phyloP scores from a whole-genome alignment of 169 alveolate species.

The Plasmodium knowlesi region DNA sequence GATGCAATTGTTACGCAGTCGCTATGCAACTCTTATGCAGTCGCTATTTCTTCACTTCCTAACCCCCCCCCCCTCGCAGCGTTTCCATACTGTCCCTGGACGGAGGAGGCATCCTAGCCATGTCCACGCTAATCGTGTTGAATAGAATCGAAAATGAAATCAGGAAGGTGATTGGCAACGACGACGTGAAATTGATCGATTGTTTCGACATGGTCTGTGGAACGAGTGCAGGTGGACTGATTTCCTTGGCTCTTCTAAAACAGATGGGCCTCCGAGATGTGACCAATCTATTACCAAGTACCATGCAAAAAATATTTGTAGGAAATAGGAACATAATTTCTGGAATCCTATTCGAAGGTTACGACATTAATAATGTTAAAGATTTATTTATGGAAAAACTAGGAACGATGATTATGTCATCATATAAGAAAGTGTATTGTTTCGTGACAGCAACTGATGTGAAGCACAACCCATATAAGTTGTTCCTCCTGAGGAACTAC shows the following conservation, averaged over 20 bases:
- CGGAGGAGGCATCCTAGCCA: conserved; percentile 85
- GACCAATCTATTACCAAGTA: conserved; percentile 71
- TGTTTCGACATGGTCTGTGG: conserved; percentile 86
- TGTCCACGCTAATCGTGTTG: conserved; percentile 79
- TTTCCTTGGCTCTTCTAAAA: conserved; percentile 81
- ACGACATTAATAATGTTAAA: conserved; percentile 74
- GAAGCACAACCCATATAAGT: conserved; percentile 81
- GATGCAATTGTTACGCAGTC: too few relatives aligned
- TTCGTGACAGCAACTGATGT: conserved; percentile 86
- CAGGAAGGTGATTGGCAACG: conserved; percentile 75
- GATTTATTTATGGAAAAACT: conserved; percentile 74
- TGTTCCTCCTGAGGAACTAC: conserved; percentile 84
- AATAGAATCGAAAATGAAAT: conserved; percentile 81
- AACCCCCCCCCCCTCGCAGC: conserved; percentile 23
- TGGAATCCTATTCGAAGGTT: conserved; percentile 85
- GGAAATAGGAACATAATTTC: conserved; percentile 81
- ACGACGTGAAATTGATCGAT: conserved; percentile 79
- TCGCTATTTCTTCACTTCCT: not conserved
- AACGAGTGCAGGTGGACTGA: conserved; percentile 87
- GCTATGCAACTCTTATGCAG: not conserved
- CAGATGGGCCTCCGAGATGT: conserved; percentile 80
- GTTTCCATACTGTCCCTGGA: conserved; percentile 86
- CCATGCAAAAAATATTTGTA: conserved; percentile 78
- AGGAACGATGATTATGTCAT: conserved; percentile 80
- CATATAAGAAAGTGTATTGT: conserved; percentile 75